Evolutionary conservation across 495 filamentous ascomycete genomes (phyloP).

Genomic region (Penicillium silybi): DNA sequence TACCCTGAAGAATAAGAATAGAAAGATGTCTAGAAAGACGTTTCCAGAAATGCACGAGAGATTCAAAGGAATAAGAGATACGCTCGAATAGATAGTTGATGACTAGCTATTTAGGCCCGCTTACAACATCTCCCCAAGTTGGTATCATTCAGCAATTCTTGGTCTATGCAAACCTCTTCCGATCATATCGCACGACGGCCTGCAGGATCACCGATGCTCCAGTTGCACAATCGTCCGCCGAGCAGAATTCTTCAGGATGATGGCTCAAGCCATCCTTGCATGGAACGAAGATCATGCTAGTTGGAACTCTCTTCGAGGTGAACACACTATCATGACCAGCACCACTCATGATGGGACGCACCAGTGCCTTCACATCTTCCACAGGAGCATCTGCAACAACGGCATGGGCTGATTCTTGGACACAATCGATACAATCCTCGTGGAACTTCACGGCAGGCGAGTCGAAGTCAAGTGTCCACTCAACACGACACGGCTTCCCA

Average conservation of each 20-base stretch:
- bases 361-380: constrained; percentile 36
- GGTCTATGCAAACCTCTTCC: constrained; percentile 32
- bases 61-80: too few species aligned
- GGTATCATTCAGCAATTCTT: background rate
- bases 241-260: constrained; percentile 60
- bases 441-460: constrained; percentile 68
- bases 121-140: too few species aligned
- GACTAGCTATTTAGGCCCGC: too few species aligned
- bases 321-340: constrained; percentile 64
- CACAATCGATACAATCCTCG: constrained; percentile 62
- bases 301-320: constrained; percentile 55
- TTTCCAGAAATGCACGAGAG: too few species aligned
- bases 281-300: constrained; percentile 66
- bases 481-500: constrained; percentile 53
- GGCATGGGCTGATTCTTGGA: constrained; percentile 56
- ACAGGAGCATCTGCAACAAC: constrained; percentile 47
- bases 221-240: constrained; percentile 57
- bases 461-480: constrained; percentile 58
- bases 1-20: too few species aligned
- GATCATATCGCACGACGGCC: constrained; percentile 58
- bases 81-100: too few species aligned
- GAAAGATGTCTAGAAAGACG: too few species aligned
- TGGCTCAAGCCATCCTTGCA: constrained; percentile 63
- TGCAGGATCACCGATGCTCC: constrained; percentile 61
- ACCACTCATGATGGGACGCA: constrained; percentile 50